A percentile compares a stretch with the other conserved stretches of the same genome.
phyloP scores from a whole-genome alignment of 148 eudicot species.

The Chenopodium berlandieri region DNA sequence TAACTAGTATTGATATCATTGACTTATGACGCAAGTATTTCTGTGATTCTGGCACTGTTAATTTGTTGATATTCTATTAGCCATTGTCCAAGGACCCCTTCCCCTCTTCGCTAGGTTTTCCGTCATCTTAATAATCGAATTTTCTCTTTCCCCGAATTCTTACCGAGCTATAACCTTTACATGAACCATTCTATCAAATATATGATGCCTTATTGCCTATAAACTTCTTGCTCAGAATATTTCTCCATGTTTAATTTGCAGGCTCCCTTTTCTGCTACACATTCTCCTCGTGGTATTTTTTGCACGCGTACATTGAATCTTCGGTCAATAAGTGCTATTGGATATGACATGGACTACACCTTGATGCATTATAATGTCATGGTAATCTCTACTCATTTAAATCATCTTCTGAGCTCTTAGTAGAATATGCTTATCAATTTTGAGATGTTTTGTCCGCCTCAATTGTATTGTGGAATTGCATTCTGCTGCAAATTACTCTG shows the following conservation, averaged over 20 bases:
- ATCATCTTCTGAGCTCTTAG: slow-evolving; percentile 1
- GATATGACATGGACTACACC: slow-evolving; percentile 99
- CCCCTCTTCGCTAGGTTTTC: background rate
- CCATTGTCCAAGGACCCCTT: background rate
- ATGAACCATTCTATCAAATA: no score
- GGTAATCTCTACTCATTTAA: slow-evolving; percentile 36
- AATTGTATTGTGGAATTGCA: background rate
- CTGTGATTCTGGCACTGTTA: background rate
- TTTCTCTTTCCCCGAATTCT: no score
- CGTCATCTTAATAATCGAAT: background rate
- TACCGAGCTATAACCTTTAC: no score
- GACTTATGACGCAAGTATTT: background rate
- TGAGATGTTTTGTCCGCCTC: background rate
- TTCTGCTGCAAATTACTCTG: background rate
- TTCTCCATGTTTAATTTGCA: slow-evolving; percentile 34
- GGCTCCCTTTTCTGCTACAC: slow-evolving; percentile 74
- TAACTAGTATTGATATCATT: background rate
- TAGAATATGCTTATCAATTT: background rate
- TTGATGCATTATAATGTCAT: slow-evolving; percentile 93
- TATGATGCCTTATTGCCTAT: background rate
- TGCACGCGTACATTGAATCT: slow-evolving; percentile 92
- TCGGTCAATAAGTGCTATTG: slow-evolving; percentile 91
- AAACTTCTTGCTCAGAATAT: background rate
- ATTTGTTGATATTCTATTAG: background rate
- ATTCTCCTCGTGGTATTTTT: slow-evolving; percentile 90